A percentile compares a stretch with the other conserved stretches of the same genome.
Evolutionary conservation across 169 alveolate genomes (phyloP).

Genomic region (Hepatocystis sp.): DNA sequence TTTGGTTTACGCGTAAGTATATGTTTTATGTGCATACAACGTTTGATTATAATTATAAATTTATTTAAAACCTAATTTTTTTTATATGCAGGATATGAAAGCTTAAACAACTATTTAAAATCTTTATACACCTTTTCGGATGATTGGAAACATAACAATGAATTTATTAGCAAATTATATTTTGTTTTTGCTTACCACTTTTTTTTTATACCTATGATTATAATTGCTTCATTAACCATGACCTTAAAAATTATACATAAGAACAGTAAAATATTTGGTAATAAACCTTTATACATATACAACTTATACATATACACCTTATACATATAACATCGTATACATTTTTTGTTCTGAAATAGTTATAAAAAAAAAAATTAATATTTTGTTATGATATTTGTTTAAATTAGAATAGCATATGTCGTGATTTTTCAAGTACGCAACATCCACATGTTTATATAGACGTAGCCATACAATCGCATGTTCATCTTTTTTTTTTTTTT

Average conservation of each 20-base stretch:
- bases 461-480: no score
- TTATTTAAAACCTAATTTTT: neutral
- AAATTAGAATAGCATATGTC: no score
- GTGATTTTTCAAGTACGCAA: no score
- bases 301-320: no score
- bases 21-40: neutral
- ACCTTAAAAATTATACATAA: conserved; percentile 26
- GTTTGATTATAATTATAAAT: neutral
- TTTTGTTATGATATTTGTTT: no score
- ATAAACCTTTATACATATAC: neutral
- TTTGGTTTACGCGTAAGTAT: neutral
- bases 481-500: no score
- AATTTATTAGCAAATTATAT: conserved; percentile 27
- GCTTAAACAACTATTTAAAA: neutral
- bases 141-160: conserved; percentile 13
- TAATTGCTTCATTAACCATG: conserved; percentile 24
- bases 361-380: no score
- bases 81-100: conserved; percentile 10
- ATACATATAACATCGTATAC: no score
- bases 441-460: no score
- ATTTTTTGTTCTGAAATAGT: no score
- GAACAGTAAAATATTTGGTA: conserved; percentile 16
- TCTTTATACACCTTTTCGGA: conserved; percentile 18
- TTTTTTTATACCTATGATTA: conserved; percentile 57
- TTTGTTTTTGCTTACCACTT: conserved; percentile 18